Evolutionary conservation across 106 monocot genomes (phyloP), one percentile per base, ranked within the genome.

Genomic region (Dioscorea dumetorum): DNA sequence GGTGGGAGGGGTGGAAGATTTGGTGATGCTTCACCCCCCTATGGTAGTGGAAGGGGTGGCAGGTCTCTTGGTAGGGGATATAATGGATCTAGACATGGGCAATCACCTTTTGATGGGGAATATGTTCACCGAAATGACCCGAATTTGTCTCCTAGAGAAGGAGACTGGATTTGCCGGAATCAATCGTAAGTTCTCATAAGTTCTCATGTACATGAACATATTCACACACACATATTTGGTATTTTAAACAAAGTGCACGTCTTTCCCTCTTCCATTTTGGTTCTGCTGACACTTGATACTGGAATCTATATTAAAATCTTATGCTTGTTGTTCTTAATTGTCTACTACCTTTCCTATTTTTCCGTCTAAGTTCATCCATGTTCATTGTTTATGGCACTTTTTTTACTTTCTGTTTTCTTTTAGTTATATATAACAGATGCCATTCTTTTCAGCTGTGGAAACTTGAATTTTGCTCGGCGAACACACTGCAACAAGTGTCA

Each of bases 131-230:
- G 85, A 57, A 95, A 95, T 72, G 91, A 95, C 63, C 95, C 95
- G 52, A 91, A 92, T 57, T 68, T 92, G 61, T 85, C 92, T 10
- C 97, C 92, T n/a, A 73, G 92, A 71, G 92, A 82, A 71, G 97
- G 92, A 41, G 97, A 97, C 50, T 97, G 97, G 97, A 92, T 97
- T 62, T 97, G 97, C 70, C 73, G 72, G 67, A 97, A 92, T 33
- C 87, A 89, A 0, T 57, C 49, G 92, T 97, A 89, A 86, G 83
- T 72, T 12, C 28, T 49, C 63, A 6, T 97, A 89, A 86, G 83
- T 72, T 12, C 28, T 49, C 63, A 6, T 41, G 41, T 41, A 41
- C 41, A 1, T 41, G 5, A 41, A 6, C 41, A 41, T 41, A 41
- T 41, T 41, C 41, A 41, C 6, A 5, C 41, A 10, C 9, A 3